phyloP scores from a whole-genome alignment of 2,329 filamentous ascomycete genomes.

The Fonsecaea erecta region DNA sequence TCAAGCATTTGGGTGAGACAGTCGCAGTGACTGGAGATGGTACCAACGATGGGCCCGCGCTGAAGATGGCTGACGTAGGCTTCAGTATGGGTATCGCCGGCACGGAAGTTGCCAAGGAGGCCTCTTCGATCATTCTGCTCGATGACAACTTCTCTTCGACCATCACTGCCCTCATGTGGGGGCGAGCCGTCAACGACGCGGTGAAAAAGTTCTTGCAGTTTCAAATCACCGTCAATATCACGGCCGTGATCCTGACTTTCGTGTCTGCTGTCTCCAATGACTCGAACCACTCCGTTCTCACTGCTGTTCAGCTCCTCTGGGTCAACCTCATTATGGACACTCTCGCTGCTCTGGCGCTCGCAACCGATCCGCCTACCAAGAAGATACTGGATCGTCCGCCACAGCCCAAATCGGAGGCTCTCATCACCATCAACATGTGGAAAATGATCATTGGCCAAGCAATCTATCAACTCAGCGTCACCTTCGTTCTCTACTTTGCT shows the following conservation, averaged over 20 bases:
- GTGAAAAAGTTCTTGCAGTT: slow-evolving; percentile 70
- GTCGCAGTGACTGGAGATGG: slow-evolving; percentile 69
- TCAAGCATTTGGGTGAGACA: slow-evolving; percentile 67
- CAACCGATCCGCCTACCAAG: slow-evolving; percentile 85
- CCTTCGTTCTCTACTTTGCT: slow-evolving; percentile 83
- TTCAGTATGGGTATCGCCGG: slow-evolving; percentile 72
- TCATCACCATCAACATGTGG: slow-evolving; percentile 94
- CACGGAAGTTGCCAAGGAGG: slow-evolving; percentile 70
- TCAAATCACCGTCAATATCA: slow-evolving; percentile 82
- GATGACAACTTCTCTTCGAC: slow-evolving; percentile 70
- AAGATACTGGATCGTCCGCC: slow-evolving; percentile 81
- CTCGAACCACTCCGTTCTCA: slow-evolving; percentile 75
- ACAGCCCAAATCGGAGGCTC: slow-evolving; percentile 71
- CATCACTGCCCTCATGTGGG: slow-evolving; percentile 70
- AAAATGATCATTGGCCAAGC: slow-evolving; percentile 98
- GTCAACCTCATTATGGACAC: slow-evolving; percentile 98
- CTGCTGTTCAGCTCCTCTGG: slow-evolving; percentile 90
- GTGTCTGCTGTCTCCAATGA: slow-evolving; percentile 77
- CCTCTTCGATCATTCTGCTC: slow-evolving; percentile 69
- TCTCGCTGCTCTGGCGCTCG: slow-evolving; percentile 83
- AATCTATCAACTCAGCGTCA: slow-evolving; percentile 79
- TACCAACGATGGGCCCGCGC: slow-evolving; percentile 68
- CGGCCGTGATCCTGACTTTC: slow-evolving; percentile 84
- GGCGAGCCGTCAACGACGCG: slow-evolving; percentile 70
- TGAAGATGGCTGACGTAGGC: slow-evolving; percentile 69